Evolutionary conservation across 2,329 filamentous ascomycete genomes (phyloP).

Genomic region (Fusarium annulatum): DNA sequence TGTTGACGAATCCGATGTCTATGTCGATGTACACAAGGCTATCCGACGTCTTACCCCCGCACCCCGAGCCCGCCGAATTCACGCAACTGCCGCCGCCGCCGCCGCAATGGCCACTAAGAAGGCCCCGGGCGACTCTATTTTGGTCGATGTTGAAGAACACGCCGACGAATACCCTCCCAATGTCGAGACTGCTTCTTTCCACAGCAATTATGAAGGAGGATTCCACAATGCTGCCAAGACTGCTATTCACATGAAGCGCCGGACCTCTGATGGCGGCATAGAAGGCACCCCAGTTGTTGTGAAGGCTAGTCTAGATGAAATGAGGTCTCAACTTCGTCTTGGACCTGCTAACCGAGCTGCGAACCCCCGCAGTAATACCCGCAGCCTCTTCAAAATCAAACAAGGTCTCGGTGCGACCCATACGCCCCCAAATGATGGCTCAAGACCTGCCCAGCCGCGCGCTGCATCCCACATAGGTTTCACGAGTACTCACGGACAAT

Average conservation of each 20-base stretch:
- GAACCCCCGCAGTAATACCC: constrained; percentile 69
- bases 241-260: constrained; percentile 69
- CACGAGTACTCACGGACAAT: constrained; percentile 7
- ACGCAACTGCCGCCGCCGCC: constrained; percentile 48
- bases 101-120: constrained; percentile 48
- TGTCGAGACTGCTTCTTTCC: constrained; percentile 50
- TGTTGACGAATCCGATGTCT: constrained; percentile 98
- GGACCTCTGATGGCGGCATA: constrained; percentile 66
- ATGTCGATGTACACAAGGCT: constrained; percentile 97
- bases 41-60: constrained; percentile 89
- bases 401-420: constrained; percentile 47
- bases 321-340: constrained; percentile 72
- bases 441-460: constrained; percentile 36
- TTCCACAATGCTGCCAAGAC: constrained; percentile 61
- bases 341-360: constrained; percentile 75
- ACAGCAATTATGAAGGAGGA: constrained; percentile 52
- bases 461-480: constrained; percentile 41
- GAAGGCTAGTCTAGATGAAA: constrained; percentile 70
- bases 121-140: constrained; percentile 44
- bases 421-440: constrained; percentile 11
- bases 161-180: constrained; percentile 45
- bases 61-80: constrained; percentile 74
- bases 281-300: constrained; percentile 63
- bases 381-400: constrained; percentile 76
- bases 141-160: constrained; percentile 57